Percentiles rank a stretch among this genome's conserved stretches.
These are phyloP conservation scores for Pseudozyma sp. DNA, from an alignment of 1,284 basidiomycete genomes.

Conservation along the genomic window DNA sequence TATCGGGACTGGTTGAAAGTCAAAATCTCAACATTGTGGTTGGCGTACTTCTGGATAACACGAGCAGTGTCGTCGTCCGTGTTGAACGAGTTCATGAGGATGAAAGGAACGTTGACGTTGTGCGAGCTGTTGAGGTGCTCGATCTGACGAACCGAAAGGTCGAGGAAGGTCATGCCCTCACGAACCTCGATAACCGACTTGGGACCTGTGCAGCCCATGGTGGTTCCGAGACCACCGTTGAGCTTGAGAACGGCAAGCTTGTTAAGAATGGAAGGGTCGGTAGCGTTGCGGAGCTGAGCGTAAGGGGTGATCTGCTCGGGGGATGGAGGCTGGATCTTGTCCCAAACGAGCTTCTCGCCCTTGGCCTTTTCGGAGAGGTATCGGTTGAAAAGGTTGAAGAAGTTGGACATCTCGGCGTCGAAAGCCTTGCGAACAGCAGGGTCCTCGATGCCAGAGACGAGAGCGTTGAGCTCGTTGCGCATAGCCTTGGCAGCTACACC, in stretches of 20 bases:
- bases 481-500: constrained; percentile 97
- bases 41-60: constrained; percentile 99
- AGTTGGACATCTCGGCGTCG: constrained; percentile 97
- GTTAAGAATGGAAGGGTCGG: constrained; percentile 64
- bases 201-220: constrained; percentile 86
- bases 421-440: constrained; percentile 79
- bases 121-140: constrained; percentile 79
- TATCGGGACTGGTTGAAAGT: constrained; percentile 97
- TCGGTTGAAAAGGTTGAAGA: constrained; percentile 98
- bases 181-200: constrained; percentile 71
- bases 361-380: constrained; percentile 95
- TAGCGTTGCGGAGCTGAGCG: constrained; percentile 74
- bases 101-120: constrained; percentile 88
- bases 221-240: constrained; percentile 98
- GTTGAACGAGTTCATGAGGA: constrained; percentile 99
- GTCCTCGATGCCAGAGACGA: constrained; percentile 79
- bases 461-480: constrained; percentile 96
- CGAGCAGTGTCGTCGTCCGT: constrained; percentile 75
- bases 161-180: constrained; percentile 98
- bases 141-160: constrained; percentile 95
- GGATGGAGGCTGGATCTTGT: constrained; percentile 93
- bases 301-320: constrained; percentile 93
- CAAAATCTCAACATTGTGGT: constrained; percentile 73
- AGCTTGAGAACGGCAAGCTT: constrained; percentile 96
- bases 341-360: constrained; percentile 95